Percentiles rank a stretch among this genome's conserved stretches.
phyloP scores from a whole-genome alignment of 2,329 filamentous ascomycete species.

The Blastomyces silverae region DNA sequence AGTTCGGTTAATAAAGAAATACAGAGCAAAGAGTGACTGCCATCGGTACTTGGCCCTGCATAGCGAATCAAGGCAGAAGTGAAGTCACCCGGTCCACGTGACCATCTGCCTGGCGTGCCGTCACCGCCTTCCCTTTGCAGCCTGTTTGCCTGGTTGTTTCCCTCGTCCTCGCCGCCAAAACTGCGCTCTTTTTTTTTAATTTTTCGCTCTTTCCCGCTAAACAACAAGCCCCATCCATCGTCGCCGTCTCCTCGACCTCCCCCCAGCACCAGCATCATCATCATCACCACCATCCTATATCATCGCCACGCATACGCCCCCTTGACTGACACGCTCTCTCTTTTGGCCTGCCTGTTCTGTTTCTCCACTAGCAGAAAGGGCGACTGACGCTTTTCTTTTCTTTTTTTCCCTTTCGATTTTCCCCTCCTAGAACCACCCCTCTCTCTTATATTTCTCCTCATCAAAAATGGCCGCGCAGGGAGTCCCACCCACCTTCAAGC shows the following conservation, averaged over 20 bases:
- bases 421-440: slow-evolving; percentile 23
- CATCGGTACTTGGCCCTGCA: background rate
- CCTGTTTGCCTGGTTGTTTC: background rate
- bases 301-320: slow-evolving; percentile 14
- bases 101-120: slow-evolving; percentile 11
- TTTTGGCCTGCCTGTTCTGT: slow-evolving; percentile 20
- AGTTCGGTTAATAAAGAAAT: too few species aligned
- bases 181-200: slow-evolving; percentile 22
- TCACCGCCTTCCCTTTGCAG: slow-evolving; percentile 19
- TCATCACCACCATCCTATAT: slow-evolving; percentile 20
- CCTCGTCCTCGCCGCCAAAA: slow-evolving; percentile 17
- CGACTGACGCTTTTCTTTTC: slow-evolving; percentile 12
- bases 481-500: slow-evolving; percentile 84
- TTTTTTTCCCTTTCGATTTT: background rate
- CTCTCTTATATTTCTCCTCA: slow-evolving; percentile 24
- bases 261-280: slow-evolving; percentile 24
- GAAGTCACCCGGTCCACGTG: slow-evolving; percentile 17
- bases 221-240: too few species aligned
- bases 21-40: too few species aligned
- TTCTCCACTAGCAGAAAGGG: slow-evolving; percentile 18
- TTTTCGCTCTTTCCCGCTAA: too few species aligned
- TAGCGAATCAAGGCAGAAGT: background rate
- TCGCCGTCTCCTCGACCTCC: slow-evolving; percentile 12
- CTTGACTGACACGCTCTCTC: background rate
- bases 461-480: slow-evolving; percentile 54